A percentile compares a stretch with the other conserved stretches of the same genome.
phyloP scores from a whole-genome alignment of 208 protist genomes.

The Leishmania mexicana region DNA sequence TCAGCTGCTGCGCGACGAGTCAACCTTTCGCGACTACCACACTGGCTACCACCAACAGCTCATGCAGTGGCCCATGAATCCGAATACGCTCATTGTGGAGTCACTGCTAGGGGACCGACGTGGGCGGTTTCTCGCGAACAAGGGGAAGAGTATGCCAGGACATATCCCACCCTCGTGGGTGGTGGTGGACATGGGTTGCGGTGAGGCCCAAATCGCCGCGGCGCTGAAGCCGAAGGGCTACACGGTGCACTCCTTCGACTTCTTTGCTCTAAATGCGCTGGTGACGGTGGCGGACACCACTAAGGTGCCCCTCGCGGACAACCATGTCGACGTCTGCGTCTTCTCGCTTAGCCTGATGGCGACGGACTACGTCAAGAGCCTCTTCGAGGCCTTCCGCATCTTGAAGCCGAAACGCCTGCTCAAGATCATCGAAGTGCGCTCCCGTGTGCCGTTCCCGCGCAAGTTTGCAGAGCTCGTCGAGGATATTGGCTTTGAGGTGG shows the following conservation, averaged over 20 bases:
- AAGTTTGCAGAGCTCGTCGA: conserved; percentile 85
- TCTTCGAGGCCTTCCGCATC: conserved; percentile 93
- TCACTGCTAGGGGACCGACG: conserved; percentile 77
- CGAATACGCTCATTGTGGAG: conserved; percentile 89
- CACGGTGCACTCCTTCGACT: conserved; percentile 96
- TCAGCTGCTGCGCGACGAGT: conserved; percentile 78
- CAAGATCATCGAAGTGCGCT: conserved; percentile 95
- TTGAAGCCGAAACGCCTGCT: conserved; percentile 88
- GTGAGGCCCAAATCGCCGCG: conserved; percentile 92
- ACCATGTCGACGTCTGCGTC: conserved; percentile 91
- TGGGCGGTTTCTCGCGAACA: conserved; percentile 78
- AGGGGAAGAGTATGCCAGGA: conserved; percentile 81
- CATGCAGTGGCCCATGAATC: conserved; percentile 93
- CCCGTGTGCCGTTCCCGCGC: conserved; percentile 78
- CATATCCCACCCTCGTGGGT: conserved; percentile 80
- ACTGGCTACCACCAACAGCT: conserved; percentile 93
- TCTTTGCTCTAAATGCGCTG: conserved; percentile 64
- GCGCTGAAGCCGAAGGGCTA: conserved; percentile 74
- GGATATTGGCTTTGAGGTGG: conserved; percentile 83
- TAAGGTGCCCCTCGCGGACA: conserved; percentile 77
- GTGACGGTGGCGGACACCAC: conserved; percentile 93
- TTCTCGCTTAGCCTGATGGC: conserved; percentile 96
- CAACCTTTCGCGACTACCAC: conserved; percentile 92
- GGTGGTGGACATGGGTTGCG: conserved; percentile 97
- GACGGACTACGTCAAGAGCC: conserved; percentile 93